Conservation (phyloP, 352 stramenopile species). For the Phytophthora cryptogea region DNA sequence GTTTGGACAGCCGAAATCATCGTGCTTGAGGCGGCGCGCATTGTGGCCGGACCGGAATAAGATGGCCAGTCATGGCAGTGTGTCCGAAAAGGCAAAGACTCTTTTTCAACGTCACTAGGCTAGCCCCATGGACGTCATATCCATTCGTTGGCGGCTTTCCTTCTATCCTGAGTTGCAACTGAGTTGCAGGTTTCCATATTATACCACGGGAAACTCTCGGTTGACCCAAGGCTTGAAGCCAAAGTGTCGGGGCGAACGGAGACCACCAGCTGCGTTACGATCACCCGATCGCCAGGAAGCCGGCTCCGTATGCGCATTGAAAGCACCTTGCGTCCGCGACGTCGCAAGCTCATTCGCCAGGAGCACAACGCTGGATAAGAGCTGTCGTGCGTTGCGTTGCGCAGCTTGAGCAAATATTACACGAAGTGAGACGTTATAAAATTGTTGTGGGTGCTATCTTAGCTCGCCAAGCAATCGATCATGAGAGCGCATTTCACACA, state of each 20-base stretch:
- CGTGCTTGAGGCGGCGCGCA: too few relatives aligned
- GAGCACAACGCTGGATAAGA: neutral
- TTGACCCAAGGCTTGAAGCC: too few relatives aligned
- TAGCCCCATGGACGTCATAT: neutral
- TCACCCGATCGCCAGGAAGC: slow-evolving; percentile 5
- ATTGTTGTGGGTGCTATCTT: too few relatives aligned
- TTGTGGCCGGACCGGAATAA: slow-evolving; percentile 1
- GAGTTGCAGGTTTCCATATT: neutral
- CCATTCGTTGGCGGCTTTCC: neutral
- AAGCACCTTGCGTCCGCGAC: neutral
- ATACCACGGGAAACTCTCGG: neutral
- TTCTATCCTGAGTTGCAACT: slow-evolving; percentile 1
- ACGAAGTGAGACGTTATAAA: too few relatives aligned
- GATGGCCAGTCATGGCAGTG: slow-evolving; percentile 5
- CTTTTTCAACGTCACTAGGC: neutral
- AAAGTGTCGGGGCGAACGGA: neutral
- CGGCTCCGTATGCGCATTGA: neutral
- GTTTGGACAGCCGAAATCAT: slow-evolving; percentile 18
- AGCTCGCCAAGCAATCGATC: too few relatives aligned
- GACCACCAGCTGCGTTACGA: slow-evolving; percentile 5
- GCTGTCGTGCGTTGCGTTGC: too few relatives aligned
- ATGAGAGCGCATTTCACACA: too few relatives aligned
- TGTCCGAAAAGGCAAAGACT: neutral
- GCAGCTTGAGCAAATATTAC: neutral
- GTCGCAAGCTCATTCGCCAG: neutral